Evolutionary conservation across 1,284 basidiomycete species (phyloP).

Genomic region (Cystobasidiaceae sp.): DNA sequence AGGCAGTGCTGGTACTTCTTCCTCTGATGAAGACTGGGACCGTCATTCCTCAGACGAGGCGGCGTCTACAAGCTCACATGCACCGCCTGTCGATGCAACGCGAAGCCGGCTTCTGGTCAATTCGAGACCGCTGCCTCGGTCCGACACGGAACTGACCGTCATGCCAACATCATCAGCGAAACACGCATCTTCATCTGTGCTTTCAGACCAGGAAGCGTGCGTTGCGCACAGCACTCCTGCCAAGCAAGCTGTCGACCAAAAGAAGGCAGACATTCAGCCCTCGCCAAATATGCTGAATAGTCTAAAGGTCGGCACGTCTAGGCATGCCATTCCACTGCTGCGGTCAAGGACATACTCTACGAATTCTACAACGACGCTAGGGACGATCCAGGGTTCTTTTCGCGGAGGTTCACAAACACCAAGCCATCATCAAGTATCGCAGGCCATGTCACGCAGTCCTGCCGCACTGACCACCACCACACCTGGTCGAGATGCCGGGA

Average conservation of each 20-base stretch:
- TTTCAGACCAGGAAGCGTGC: neutral
- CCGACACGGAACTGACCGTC: slow-evolving; percentile 1
- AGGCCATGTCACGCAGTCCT: neutral
- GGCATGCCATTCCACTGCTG: neutral
- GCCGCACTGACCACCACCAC: neutral
- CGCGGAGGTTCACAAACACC: neutral
- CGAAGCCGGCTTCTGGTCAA: too few species aligned
- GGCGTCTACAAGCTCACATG: neutral
- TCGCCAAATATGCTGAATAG: too few species aligned
- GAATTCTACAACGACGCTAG: neutral
- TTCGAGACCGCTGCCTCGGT: neutral
- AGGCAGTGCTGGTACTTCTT: neutral
- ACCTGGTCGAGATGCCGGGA: neutral
- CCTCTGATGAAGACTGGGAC: slow-evolving; percentile 14
- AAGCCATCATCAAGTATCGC: too few species aligned
- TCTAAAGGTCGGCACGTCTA: too few species aligned
- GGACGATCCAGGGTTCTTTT: neutral
- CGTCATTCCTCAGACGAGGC: slow-evolving; percentile 7
- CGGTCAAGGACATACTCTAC: slow-evolving; percentile 10
- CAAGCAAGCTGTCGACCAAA: too few species aligned
- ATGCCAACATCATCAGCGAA: neutral
- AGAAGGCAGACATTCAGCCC: too few species aligned
- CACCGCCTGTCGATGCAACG: too few species aligned
- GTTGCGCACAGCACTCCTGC: too few species aligned
- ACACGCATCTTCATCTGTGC: neutral